Conservation (phyloP, 2,329 filamentous ascomycete species). For the Colletotrichum camelliae region DNA sequence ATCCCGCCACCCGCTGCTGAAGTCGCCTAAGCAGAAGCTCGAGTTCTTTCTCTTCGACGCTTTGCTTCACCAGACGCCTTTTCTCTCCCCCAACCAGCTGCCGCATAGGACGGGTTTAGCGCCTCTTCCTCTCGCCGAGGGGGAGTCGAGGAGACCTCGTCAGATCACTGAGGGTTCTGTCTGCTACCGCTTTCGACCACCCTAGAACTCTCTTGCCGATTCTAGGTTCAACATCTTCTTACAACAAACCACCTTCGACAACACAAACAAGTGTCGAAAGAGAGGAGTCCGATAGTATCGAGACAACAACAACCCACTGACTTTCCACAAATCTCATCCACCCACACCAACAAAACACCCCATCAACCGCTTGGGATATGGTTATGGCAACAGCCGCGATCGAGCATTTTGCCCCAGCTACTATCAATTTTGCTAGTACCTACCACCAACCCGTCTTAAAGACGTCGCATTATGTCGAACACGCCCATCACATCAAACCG, state of each 20-base stretch:
- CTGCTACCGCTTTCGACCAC: slow-evolving; percentile 94
- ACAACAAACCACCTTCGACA: not conserved
- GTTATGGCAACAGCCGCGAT: slow-evolving; percentile 69
- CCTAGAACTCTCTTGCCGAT: slow-evolving; percentile 69
- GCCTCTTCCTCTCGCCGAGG: slow-evolving; percentile 99
- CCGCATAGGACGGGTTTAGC: slow-evolving; percentile 98
- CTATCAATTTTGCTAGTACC: slow-evolving; percentile 49
- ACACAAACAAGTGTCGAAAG: slow-evolving; percentile 19
- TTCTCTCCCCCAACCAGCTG: slow-evolving; percentile 80
- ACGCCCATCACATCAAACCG: slow-evolving; percentile 42
- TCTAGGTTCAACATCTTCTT: slow-evolving; percentile 21
- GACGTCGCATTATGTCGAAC: slow-evolving; percentile 43
- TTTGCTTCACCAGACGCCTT: slow-evolving; percentile 51
- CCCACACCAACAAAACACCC: slow-evolving; percentile 13
- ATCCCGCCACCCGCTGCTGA: slow-evolving; percentile 59
- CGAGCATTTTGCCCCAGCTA: slow-evolving; percentile 55
- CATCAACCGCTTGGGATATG: slow-evolving; percentile 56
- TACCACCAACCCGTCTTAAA: slow-evolving; percentile 53
- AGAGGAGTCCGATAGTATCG: slow-evolving; percentile 4
- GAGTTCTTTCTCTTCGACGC: slow-evolving; percentile 57
- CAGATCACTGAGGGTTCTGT: slow-evolving; percentile 89
- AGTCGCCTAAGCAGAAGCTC: slow-evolving; percentile 51
- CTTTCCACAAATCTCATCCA: slow-evolving; percentile 7
- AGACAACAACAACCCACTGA: slow-evolving; percentile 18
- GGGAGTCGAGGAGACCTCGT: slow-evolving; percentile 99